phyloP scores from a whole-genome alignment of 805 yeast species.

The Kluyveromyces dobzhanskii region DNA sequence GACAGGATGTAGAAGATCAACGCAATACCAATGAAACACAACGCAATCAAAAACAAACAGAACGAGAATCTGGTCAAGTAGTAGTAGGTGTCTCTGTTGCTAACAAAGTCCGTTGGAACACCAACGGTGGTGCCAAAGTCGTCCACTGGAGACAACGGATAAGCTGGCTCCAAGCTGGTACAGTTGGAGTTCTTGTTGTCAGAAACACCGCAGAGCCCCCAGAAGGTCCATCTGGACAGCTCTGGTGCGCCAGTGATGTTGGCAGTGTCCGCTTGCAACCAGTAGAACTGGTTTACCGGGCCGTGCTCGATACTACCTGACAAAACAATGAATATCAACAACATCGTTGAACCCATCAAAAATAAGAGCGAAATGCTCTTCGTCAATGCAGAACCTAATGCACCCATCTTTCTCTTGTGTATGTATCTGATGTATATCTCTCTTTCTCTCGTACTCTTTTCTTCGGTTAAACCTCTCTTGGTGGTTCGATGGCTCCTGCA shows the following conservation, averaged over 20 bases:
- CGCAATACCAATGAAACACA: slow-evolving; percentile 56
- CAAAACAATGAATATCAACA: slow-evolving; percentile 49
- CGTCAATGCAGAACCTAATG: not conserved
- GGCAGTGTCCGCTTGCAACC: slow-evolving; percentile 64
- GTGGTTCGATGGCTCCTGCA: too few relatives aligned
- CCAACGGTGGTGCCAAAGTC: slow-evolving; percentile 49
- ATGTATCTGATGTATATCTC: too few relatives aligned
- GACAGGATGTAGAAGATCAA: slow-evolving; percentile 48
- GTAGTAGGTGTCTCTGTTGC: slow-evolving; percentile 48
- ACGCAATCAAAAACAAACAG: slow-evolving; percentile 51
- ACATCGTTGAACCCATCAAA: slow-evolving; percentile 35
- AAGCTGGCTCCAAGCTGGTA: slow-evolving; percentile 48
- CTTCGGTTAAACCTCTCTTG: too few relatives aligned
- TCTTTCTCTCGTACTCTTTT: too few relatives aligned
- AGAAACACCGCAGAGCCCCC: slow-evolving; percentile 46
- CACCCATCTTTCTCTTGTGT: not conserved
- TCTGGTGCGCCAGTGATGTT: slow-evolving; percentile 40
- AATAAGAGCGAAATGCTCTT: slow-evolving; percentile 21
- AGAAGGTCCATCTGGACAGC: slow-evolving; percentile 70
- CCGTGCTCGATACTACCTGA: slow-evolving; percentile 52
- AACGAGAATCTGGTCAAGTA: slow-evolving; percentile 61
- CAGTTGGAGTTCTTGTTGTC: slow-evolving; percentile 29
- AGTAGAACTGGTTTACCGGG: slow-evolving; percentile 60
- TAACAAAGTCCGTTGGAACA: slow-evolving; percentile 47
- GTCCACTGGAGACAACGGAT: slow-evolving; percentile 67